A percentile compares a stretch with the other conserved stretches of the same genome.
Conservation (phyloP, 768 basidiomycete genomes). For the Termitomyces sp. region DNA sequence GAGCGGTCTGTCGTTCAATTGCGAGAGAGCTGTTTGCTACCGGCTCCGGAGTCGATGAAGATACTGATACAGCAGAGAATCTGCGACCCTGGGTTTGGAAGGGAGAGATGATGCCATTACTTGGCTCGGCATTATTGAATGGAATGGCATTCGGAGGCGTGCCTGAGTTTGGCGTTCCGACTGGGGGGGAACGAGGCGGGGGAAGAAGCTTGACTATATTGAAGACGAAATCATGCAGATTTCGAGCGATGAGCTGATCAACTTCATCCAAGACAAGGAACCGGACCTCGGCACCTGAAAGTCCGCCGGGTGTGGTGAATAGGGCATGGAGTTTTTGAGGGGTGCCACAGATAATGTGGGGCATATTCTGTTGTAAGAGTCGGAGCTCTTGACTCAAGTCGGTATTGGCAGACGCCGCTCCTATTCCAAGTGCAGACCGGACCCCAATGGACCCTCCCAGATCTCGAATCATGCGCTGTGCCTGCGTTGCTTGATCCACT, state of each 20-base stretch:
- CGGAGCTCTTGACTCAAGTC: slow-evolving; percentile 77
- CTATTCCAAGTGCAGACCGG: slow-evolving; percentile 84
- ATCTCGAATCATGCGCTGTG: slow-evolving; percentile 92
- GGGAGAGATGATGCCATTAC: slow-evolving; percentile 30
- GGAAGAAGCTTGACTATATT: slow-evolving; percentile 91
- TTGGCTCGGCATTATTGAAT: slow-evolving; percentile 42
- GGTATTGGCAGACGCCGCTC: slow-evolving; percentile 58
- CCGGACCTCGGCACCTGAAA: slow-evolving; percentile 80
- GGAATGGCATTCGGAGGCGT: slow-evolving; percentile 29
- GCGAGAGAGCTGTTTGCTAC: slow-evolving; percentile 27
- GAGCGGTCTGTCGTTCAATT: slow-evolving; percentile 83
- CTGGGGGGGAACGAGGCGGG: slow-evolving; percentile 72
- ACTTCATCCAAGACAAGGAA: slow-evolving; percentile 97
- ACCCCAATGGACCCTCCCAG: slow-evolving; percentile 92
- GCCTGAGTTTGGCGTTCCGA: slow-evolving; percentile 34
- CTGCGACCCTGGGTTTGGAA: slow-evolving; percentile 46
- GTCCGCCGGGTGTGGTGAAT: slow-evolving; percentile 75
- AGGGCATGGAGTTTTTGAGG: slow-evolving; percentile 95
- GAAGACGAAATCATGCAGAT: slow-evolving; percentile 93
- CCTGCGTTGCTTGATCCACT: slow-evolving; percentile 97
- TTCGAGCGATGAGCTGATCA: slow-evolving; percentile 96
- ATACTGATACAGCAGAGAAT: slow-evolving; percentile 51
- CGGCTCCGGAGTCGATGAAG: slow-evolving; percentile 40
- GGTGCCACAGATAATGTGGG: slow-evolving; percentile 95
- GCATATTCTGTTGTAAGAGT: slow-evolving; percentile 84